These are phyloP conservation scores for Aspergillus aculeatus DNA, from an alignment of 2,329 filamentous ascomycete species.

Conservation along the genomic window DNA sequence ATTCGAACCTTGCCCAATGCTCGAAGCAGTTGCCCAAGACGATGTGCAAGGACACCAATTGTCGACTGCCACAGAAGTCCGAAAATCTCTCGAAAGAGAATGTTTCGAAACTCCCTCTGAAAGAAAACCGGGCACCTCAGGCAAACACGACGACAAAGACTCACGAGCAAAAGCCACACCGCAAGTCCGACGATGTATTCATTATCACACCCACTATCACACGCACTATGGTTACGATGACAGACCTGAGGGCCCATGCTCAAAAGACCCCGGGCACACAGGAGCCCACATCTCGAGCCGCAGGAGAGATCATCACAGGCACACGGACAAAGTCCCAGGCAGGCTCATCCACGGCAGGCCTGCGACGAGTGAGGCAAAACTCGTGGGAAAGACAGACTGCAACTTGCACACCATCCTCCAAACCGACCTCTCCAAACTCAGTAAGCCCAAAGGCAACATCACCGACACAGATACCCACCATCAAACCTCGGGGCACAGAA, in stretches of 20 bases:
- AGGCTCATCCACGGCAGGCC: constrained; percentile 26
- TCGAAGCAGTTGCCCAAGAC: constrained; percentile 31
- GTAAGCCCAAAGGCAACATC: neutral
- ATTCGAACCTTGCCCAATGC: constrained; percentile 36
- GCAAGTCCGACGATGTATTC: constrained; percentile 34
- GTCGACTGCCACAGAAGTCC: constrained; percentile 16
- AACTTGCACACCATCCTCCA: constrained; percentile 23
- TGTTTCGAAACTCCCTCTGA: constrained; percentile 21
- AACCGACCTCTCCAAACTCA: constrained; percentile 8
- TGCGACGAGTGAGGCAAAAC: constrained; percentile 26
- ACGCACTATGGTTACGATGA: constrained; percentile 39
- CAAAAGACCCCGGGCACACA: constrained; percentile 18
- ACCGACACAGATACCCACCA: constrained; percentile 13
- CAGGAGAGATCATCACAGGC: constrained; percentile 30
- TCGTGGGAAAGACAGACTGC: constrained; percentile 25
- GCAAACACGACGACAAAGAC: constrained; percentile 13
- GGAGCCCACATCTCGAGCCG: constrained; percentile 19
- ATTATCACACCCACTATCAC: constrained; percentile 45
- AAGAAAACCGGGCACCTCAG: constrained; percentile 24
- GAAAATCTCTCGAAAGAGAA: constrained; percentile 21
- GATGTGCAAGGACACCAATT: constrained; percentile 24
- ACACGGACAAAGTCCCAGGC: constrained; percentile 27
- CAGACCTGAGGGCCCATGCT: constrained; percentile 19
- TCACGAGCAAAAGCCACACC: constrained; percentile 15
- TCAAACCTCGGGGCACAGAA: constrained; percentile 15